Evolutionary conservation across 495 filamentous ascomycete species (phyloP), one percentile per base, ranked within the genome.

Genomic region (Trichocladium antarcticum): DNA sequence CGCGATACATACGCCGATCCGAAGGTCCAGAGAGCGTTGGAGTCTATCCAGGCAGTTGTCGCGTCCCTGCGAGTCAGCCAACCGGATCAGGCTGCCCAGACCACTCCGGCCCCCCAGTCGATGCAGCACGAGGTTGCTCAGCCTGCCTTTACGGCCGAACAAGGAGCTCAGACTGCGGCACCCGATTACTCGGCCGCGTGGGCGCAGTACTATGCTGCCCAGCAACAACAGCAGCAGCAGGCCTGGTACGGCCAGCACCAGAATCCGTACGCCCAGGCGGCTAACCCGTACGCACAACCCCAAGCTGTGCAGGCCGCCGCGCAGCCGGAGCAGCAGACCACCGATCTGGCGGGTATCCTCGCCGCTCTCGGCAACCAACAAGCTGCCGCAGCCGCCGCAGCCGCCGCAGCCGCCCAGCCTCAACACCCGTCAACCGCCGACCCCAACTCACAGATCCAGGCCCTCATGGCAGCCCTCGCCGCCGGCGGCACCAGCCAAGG

Each of bases 1-100:
- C 61, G 58, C 2, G 53, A 63, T n/a, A 55, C 67, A 11, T 64
- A 66, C 6, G 47, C 49, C 0, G 62, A 72, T 17, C 51, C 63
- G 15, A 51, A 55, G 11, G 56, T 68, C 15, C 65, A 68, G 37
- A 45, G 48, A 6, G 63, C 59, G 7, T 50, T 52, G 22, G 58
- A 60, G 10, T 50, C 45, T 11, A 35, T 72, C 5, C 61, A 71
- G 42, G 57, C 53, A 7, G 39, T 60, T 4, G 57, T 59, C 1
- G 60, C 53, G 11, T 22, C 53, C 19, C 47, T 72, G 8, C 35
- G 15, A 12, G 40, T 41, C 22, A 40, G 57, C 40, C 50, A 51
- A 63, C 63, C 38, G 17, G 19, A 55, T 39, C 51, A 51, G 62
- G 64, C 54, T 1, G 31, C 31, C 42, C 46, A 39, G 10, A 14